Evolutionary conservation across 192 early-diverging fungal species (phyloP).

Genomic region (Lobosporangium transversale): DNA sequence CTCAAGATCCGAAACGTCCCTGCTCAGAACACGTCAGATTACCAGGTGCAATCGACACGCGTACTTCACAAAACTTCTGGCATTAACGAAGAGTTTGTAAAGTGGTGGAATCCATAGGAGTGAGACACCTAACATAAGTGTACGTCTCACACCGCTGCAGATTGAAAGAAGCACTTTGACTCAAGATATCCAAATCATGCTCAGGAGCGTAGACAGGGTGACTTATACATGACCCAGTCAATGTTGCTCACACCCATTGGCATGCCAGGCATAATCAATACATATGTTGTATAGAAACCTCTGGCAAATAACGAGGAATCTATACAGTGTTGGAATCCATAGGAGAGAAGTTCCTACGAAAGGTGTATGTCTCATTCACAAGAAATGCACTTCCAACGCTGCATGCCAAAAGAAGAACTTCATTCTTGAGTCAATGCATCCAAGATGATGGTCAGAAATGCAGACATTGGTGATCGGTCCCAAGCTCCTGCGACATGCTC

Average conservation of each 20-base stretch:
- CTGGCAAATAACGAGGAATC: not conserved
- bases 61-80: constrained; percentile 5
- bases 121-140: no score
- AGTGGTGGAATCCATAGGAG: no score
- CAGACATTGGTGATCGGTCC: no score
- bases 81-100: constrained; percentile 1
- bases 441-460: not conserved
- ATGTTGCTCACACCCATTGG: constrained; percentile 3
- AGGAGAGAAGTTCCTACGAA: not conserved
- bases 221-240: constrained; percentile 11
- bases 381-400: not conserved
- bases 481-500: no score
- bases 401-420: not conserved
- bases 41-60: constrained; percentile 2
- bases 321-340: not conserved
- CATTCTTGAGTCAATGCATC: not conserved
- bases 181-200: not conserved
- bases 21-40: constrained; percentile 3
- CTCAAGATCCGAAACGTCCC: not conserved
- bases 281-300: not conserved
- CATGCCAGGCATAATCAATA: not conserved
- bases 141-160: not conserved
- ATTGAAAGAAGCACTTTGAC: not conserved
- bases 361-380: not conserved
- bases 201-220: constrained; percentile 10